Base-by-base conservation (phyloP, 1,284 basidiomycete species). In the Trametes versicolor region DNA sequence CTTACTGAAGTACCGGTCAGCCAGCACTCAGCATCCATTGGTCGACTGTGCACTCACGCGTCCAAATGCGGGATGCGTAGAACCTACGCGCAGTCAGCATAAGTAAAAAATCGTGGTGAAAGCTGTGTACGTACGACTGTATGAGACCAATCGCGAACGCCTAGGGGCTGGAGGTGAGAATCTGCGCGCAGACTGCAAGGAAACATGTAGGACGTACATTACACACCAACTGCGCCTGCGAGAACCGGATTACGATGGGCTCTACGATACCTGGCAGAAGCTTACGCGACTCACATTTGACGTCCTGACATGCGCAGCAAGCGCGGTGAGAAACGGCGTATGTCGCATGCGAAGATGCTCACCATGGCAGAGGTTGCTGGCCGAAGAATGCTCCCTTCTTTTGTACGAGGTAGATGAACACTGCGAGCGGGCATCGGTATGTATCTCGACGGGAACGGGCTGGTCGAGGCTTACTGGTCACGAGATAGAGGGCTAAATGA, bases 61-160 rank as follows among this genome's bases (percentile, higher is more conserved):
- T 65, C 67, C 67, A 68, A 49, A 68, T 63, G 19, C 67, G 63
- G 58, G 60, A 68, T 19, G 50, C 56, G 29, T 65, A 68, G 58
- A 68, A 68, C 7, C 67, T 68, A 27, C 50, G 2, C 29, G 5
- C 5, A 25, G 27, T 45, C 12, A 29, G 15, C 17, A 47, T 2
- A 6, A 13, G 21, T 17, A 12, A 23, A n/a, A 13, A 27, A 2
- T 7, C 6, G 0, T n/a, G n/a, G 15, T 13, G 29, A 17, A 3
- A 7, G 29, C 25, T 53, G 15, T 0, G n/a, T 19, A 49, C 65
- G 4, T 55, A 68, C 67, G 58, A 45, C 34, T 68, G 67, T 12
- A 68, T 68, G 23, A 60, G 34, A 1, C 23, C 50, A 17, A 62
- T 65, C 1, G 63, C 48, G 32, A 53, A 36, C 10, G 67, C 58